Base-by-base conservation (phyloP, 1,284 basidiomycete genomes). In the Moesziomyces sp. region DNA sequence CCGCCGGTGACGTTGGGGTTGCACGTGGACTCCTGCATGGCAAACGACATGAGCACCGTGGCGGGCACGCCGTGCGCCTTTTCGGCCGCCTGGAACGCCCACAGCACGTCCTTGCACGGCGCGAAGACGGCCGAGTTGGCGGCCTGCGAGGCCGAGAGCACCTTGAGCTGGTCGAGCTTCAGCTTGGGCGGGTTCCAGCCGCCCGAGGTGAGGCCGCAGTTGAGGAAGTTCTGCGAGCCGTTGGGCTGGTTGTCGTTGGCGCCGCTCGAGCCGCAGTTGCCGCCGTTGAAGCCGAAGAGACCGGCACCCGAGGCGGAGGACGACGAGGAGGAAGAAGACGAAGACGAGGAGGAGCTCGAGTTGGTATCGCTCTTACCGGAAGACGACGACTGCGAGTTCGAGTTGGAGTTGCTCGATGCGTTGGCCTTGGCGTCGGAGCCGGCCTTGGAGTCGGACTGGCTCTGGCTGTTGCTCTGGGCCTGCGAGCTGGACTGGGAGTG, bases 21-120 rank as follows among this genome's bases (percentile, higher is more conserved):
- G 64, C 78, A 80, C 23, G 74, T 72, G 10, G 74, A 77, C 46
- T 80, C 78, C 48, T 80, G 78, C 70, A 80, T 74, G 49, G 74
- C 77, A 46, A 80, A 74, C 28, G 71, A 64, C 76, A 78, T 78
- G 51, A 80, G 65, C 18, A 80, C 52, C 26, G 69, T 65, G 30
- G 75, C 74, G 19, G 78, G 78, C 9, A 80, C 28, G 18, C 60
- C 59, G 49, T 74, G 63, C 3, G 52, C 44, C 48, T 71, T 53
- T 23, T 59, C 61, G 35, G 69, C 76, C 14, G 58, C 52, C 45
- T 79, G 55, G 56, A 80, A 80, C 35, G 73, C 68, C 58, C 62
- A 63, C 21, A 72, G 59, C 18, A 70, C 55, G 34, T 58, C 42
- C 46, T 68, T 63, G 74, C 78, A 80, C 23, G 73, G 67, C 1